phyloP scores from a whole-genome alignment of 2,329 filamentous ascomycete genomes.

The Fusarium verrucosum region DNA sequence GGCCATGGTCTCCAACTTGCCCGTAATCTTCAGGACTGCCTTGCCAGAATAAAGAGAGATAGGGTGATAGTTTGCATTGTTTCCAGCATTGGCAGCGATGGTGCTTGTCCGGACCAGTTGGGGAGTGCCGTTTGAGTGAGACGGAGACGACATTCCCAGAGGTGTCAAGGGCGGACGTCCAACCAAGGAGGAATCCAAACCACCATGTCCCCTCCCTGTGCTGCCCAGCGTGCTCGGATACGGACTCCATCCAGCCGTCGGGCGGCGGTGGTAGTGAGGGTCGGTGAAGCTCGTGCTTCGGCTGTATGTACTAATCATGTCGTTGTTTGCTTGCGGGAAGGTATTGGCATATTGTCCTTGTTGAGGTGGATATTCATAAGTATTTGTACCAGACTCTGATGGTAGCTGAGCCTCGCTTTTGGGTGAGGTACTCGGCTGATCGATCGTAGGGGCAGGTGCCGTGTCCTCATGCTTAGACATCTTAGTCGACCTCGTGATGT shows the following conservation, averaged over 20 bases:
- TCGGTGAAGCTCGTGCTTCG: conserved; percentile 62
- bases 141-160: conserved; percentile 58
- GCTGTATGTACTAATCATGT: conserved; percentile 64
- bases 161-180: conserved; percentile 58
- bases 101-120: conserved; percentile 67
- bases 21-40: conserved; percentile 83
- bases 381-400: conserved; percentile 55
- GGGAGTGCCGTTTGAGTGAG: conserved; percentile 50
- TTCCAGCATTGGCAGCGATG: conserved; percentile 51
- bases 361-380: conserved; percentile 58
- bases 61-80: conserved; percentile 70
- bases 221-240: conserved; percentile 55
- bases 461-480: conserved; percentile 50
- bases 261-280: conserved; percentile 56
- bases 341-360: conserved; percentile 52
- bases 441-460: conserved; percentile 49
- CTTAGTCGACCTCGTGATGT: conserved; percentile 53
- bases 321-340: conserved; percentile 57
- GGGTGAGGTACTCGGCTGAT: conserved; percentile 55
- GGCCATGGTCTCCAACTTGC: conserved; percentile 85
- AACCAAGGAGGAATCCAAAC: conserved; percentile 56
- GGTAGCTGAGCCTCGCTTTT: conserved; percentile 53
- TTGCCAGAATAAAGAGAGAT: conserved; percentile 86
- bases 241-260: conserved; percentile 52
- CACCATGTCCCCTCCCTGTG: conserved; percentile 55